phyloP scores from a whole-genome alignment of 1,139 yeast genomes.

The Diutina catenulata region DNA sequence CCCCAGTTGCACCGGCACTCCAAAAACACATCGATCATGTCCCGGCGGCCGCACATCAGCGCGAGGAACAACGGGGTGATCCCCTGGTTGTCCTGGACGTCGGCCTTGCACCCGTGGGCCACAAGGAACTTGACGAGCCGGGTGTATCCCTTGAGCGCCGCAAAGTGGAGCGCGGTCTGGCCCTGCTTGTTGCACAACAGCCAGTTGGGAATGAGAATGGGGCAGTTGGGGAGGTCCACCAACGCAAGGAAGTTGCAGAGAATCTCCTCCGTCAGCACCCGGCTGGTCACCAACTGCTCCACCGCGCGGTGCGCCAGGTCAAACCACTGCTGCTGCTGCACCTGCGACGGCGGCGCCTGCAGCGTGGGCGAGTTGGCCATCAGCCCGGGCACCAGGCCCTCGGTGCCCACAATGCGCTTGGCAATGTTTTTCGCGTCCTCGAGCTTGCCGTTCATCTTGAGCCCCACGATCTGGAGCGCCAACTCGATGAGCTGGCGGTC shows the following conservation, averaged over 20 bases:
- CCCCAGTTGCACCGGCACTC: conserved; percentile 56
- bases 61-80: conserved; percentile 84
- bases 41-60: conserved; percentile 59
- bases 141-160: conserved; percentile 62
- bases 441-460: conserved; percentile 86
- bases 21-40: conserved; percentile 43
- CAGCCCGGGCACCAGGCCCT: conserved; percentile 11
- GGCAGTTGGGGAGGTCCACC: conserved; percentile 50
- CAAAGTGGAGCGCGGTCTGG: conserved; percentile 77
- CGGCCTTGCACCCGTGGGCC: conserved; percentile 71
- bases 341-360: conserved; percentile 7
- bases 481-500: conserved; percentile 86
- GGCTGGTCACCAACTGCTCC: conserved; percentile 34
- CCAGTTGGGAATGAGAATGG: conserved; percentile 60
- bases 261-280: conserved; percentile 41
- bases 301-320: conserved; percentile 36
- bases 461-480: conserved; percentile 87
- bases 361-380: conserved; percentile 8
- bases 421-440: conserved; percentile 92
- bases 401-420: conserved; percentile 67
- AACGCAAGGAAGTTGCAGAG: conserved; percentile 54
- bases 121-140: conserved; percentile 52
- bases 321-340: conserved; percentile 26
- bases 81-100: conserved; percentile 67
- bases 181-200: conserved; percentile 73